phyloP scores from a whole-genome alignment of 768 basidiomycete species.

The Kwoniella dendrophila region DNA sequence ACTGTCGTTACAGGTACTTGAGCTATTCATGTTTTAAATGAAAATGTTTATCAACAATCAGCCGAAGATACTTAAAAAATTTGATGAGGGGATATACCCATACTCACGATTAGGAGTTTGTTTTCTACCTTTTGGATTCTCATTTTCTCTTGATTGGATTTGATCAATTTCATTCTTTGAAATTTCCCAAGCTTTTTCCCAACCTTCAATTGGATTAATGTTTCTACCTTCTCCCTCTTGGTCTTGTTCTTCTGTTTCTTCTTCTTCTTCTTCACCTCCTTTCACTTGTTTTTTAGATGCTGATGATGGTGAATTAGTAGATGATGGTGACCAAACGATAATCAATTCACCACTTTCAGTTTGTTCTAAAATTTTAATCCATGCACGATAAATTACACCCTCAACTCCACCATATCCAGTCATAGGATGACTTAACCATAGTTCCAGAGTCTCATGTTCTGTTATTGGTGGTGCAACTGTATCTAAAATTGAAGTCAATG shows the following conservation, averaged over 20 bases:
- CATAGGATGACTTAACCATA: slow-evolving; percentile 97
- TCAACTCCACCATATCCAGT: slow-evolving; percentile 93
- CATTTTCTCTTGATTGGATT: slow-evolving; percentile 39
- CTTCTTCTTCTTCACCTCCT: not conserved
- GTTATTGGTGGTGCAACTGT: slow-evolving; percentile 98
- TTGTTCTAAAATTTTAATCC: slow-evolving; percentile 56
- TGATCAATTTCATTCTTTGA: slow-evolving; percentile 65
- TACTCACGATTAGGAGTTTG: slow-evolving; percentile 33
- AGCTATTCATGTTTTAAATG: slow-evolving; percentile 55
- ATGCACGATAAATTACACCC: slow-evolving; percentile 82
- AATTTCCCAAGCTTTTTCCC: slow-evolving; percentile 79
- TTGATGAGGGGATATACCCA: not conserved
- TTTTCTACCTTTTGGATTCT: slow-evolving; percentile 43
- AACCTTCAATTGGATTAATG: slow-evolving; percentile 78
- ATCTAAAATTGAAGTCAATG: slow-evolving; percentile 87
- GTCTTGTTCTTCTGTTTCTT: slow-evolving; percentile 4
- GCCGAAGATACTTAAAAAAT: not conserved
- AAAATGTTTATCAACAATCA: slow-evolving; percentile 63
- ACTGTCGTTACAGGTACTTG: slow-evolving; percentile 67
- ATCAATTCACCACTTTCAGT: slow-evolving; percentile 52
- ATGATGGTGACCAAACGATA: slow-evolving; percentile 44
- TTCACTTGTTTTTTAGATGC: no score
- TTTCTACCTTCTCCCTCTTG: slow-evolving; percentile 62
- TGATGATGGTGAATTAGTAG: no score
- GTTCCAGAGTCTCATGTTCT: slow-evolving; percentile 95